phyloP scores from a whole-genome alignment of 1,284 basidiomycete species.

The Tilletia indica region DNA sequence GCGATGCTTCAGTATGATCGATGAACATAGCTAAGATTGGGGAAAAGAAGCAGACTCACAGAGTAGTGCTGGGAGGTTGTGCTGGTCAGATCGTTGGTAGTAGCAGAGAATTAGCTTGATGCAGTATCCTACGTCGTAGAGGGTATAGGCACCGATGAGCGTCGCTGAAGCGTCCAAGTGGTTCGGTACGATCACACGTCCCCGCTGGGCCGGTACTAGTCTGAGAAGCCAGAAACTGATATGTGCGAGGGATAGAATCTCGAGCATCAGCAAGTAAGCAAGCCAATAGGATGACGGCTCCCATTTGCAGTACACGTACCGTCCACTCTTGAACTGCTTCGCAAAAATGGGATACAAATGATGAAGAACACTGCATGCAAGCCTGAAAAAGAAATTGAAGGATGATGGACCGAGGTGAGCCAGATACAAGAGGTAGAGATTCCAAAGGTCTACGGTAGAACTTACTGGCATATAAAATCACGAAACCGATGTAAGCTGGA shows the following conservation, averaged over 20 bases:
- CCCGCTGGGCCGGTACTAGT: not conserved
- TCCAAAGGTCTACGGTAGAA: not conserved
- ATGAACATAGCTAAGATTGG: not conserved
- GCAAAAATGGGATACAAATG: not conserved
- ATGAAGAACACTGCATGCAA: not conserved
- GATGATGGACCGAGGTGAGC: not conserved
- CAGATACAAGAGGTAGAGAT: not conserved
- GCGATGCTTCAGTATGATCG: not conserved
- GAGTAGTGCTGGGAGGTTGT: slow-evolving; percentile 8
- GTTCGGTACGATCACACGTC: slow-evolving; percentile 2
- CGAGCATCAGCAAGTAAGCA: not conserved
- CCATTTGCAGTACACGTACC: not conserved
- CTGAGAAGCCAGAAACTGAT: slow-evolving; percentile 8
- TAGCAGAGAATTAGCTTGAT: slow-evolving; percentile 8
- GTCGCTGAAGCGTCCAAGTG: slow-evolving; percentile 1
- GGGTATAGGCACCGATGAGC: not conserved
- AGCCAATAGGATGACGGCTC: not conserved
- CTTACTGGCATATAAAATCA: not conserved
- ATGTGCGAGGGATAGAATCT: not conserved
- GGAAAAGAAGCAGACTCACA: not conserved
- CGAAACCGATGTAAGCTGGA: not conserved
- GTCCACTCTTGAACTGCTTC: not conserved
- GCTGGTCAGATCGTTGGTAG: not conserved
- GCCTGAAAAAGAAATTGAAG: not conserved
- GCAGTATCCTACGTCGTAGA: slow-evolving; percentile 13